Evolutionary conservation across 768 basidiomycete species (phyloP).

Genomic region (Lepiota subincarnata): DNA sequence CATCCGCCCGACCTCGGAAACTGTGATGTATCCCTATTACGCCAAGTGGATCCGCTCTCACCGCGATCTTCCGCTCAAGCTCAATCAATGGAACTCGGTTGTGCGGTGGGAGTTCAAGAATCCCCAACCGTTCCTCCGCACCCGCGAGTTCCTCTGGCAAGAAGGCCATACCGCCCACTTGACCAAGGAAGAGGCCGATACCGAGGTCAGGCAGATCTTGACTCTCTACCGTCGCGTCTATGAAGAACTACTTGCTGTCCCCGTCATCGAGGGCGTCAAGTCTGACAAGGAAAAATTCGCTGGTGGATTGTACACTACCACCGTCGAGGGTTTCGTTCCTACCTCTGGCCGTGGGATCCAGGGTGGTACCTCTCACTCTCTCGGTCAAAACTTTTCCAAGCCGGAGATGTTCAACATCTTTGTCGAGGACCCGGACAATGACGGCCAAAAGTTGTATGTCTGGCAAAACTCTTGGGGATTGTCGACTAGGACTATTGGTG

Average conservation of each 20-base stretch:
- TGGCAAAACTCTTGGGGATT: conserved; percentile 99
- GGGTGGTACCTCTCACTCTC: conserved; percentile 94
- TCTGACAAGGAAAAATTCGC: conserved; percentile 99
- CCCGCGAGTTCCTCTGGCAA: conserved; percentile 99
- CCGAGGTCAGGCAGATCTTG: conserved; percentile 89
- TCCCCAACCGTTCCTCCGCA: conserved; percentile 98
- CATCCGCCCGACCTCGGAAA: conserved; percentile 97
- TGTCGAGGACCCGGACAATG: conserved; percentile 85
- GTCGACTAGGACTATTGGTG: conserved; percentile 92
- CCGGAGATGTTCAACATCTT: conserved; percentile 97
- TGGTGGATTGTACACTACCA: conserved; percentile 96
- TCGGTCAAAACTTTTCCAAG: conserved; percentile 97
- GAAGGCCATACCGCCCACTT: conserved; percentile 97
- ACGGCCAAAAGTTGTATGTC: conserved; percentile 65
- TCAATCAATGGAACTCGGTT: conserved; percentile 99
- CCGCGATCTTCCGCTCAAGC: conserved; percentile 93
- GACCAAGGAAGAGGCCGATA: conserved; percentile 84
- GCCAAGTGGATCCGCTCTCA: conserved; percentile 98
- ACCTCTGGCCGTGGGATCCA: conserved; percentile 97
- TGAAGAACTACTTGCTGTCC: conserved; percentile 95
- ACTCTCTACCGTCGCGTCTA: conserved; percentile 95
- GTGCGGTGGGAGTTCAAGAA: conserved; percentile 99
- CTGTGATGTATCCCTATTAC: conserved; percentile 99
- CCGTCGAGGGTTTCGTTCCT: conserved; percentile 96
- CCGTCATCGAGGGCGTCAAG: conserved; percentile 94